Conservation (phyloP, 345 rosid species). For the Hibiscus syriacus region DNA sequence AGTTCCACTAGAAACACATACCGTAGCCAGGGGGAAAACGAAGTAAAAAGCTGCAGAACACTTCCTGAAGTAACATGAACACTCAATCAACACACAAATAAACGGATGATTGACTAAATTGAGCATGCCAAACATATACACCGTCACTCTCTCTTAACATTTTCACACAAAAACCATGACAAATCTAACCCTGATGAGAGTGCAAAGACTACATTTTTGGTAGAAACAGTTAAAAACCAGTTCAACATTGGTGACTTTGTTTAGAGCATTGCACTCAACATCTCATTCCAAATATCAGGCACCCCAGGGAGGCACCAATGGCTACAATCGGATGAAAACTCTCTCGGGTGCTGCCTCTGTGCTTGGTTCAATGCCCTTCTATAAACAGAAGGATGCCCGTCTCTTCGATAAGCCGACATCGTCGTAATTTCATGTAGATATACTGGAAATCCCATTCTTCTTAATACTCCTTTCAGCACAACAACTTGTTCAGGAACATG, state of each 20-base stretch:
- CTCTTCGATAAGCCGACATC: constrained; percentile 69
- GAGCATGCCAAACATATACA: no score
- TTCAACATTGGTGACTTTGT: no score
- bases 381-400: constrained; percentile 85
- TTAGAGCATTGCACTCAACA: constrained; percentile 51
- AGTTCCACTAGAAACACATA: no score
- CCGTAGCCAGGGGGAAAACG: no score
- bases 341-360: constrained; percentile 37
- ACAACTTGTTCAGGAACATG: constrained; percentile 68
- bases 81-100: no score
- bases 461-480: constrained; percentile 51
- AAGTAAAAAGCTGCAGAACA: no score
- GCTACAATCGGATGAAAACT: constrained; percentile 67
- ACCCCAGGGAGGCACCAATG: constrained; percentile 99
- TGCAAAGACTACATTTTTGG: no score
- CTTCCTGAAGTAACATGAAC: no score
- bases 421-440: constrained; percentile 66
- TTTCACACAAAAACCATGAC: no score
- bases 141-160: no score
- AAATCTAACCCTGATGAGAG: no score
- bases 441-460: constrained; percentile 78
- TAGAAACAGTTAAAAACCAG: constrained; percentile 14
- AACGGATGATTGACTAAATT: no score
- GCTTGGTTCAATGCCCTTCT: constrained; percentile 47
- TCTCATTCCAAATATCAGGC: constrained; percentile 92